A percentile compares a stretch with the other conserved stretches of the same genome.
Conservation (phyloP, 805 yeast species). For the Myxozyma sirexii region DNA sequence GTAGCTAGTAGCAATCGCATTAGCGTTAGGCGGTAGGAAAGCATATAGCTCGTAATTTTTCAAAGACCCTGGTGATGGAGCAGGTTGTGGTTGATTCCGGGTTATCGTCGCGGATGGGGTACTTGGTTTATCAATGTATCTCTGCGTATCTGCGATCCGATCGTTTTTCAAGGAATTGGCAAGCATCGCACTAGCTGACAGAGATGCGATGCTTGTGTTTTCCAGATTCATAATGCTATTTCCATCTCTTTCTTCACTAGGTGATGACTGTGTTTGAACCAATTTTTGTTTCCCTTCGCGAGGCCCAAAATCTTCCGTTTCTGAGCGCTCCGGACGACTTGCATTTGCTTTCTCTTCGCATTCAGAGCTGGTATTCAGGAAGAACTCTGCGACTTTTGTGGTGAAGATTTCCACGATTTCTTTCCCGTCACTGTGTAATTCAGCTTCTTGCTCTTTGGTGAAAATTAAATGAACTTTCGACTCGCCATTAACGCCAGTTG, state of each 20-base stretch:
- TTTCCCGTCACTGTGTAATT: slow-evolving; percentile 47
- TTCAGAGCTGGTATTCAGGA: slow-evolving; percentile 21
- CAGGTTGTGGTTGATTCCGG: slow-evolving; percentile 12
- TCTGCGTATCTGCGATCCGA: slow-evolving; percentile 11
- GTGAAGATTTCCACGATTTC: slow-evolving; percentile 45
- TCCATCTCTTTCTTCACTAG: neutral
- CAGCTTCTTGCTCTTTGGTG: slow-evolving; percentile 49
- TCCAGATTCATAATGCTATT: slow-evolving; percentile 5
- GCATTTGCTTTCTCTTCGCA: slow-evolving; percentile 13
- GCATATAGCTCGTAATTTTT: slow-evolving; percentile 42
- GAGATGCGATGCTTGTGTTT: slow-evolving; percentile 13
- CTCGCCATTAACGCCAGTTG: slow-evolving; percentile 48
- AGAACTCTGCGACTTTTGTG: slow-evolving; percentile 36
- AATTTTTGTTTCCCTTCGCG: neutral
- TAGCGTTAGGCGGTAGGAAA: slow-evolving; percentile 66
- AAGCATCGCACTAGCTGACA: slow-evolving; percentile 33
- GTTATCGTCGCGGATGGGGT: neutral
- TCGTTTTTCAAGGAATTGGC: slow-evolving; percentile 28
- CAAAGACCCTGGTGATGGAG: slow-evolving; percentile 7
- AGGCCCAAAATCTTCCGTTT: neutral
- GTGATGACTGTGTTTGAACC: neutral
- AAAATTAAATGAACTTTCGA: slow-evolving; percentile 48
- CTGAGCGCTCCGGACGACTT: neutral
- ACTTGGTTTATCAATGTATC: neutral
- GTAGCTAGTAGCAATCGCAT: slow-evolving; percentile 60